Conservation (phyloP, 2,329 filamentous ascomycete genomes). For the Penicillium concentricum region DNA sequence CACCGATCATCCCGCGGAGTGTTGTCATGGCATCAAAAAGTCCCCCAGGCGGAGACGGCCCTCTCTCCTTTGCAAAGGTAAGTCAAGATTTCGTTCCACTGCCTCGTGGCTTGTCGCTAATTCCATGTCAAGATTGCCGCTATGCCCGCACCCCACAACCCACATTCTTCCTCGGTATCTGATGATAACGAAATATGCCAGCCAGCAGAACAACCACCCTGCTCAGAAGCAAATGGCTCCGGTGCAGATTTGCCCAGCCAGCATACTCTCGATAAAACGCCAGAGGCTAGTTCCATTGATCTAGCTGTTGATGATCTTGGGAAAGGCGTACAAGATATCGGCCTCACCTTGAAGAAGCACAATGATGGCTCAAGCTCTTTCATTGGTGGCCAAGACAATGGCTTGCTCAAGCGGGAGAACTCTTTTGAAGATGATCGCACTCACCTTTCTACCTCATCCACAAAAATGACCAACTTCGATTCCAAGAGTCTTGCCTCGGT, state of each 20-base stretch:
- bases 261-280: constrained; percentile 17
- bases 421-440: constrained; percentile 49
- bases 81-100: background rate
- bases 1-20: constrained; percentile 16
- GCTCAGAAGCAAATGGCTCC: constrained; percentile 21
- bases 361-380: constrained; percentile 28
- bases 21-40: constrained; percentile 35
- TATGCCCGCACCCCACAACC: constrained; percentile 38
- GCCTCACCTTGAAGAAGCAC: constrained; percentile 30
- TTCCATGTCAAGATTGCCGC: constrained; percentile 41
- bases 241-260: constrained; percentile 19
- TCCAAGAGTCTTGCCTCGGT: constrained; percentile 93
- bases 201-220: constrained; percentile 16
- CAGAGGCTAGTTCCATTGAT: constrained; percentile 20
- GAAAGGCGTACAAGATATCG: constrained; percentile 34
- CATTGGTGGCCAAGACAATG: constrained; percentile 29
- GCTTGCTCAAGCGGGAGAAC: constrained; percentile 36
- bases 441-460: constrained; percentile 59
- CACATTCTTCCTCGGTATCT: constrained; percentile 25
- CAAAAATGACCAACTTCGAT: constrained; percentile 85
- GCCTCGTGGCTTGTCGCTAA: constrained; percentile 16
- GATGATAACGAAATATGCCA: constrained; percentile 28
- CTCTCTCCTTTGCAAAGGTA: constrained; percentile 76
- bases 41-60: constrained; percentile 27
- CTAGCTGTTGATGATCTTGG: constrained; percentile 32